Evolutionary conservation across 768 basidiomycete species (phyloP), one percentile per base, ranked within the genome.

Genomic region (Coprinellus aureogranulatus): DNA sequence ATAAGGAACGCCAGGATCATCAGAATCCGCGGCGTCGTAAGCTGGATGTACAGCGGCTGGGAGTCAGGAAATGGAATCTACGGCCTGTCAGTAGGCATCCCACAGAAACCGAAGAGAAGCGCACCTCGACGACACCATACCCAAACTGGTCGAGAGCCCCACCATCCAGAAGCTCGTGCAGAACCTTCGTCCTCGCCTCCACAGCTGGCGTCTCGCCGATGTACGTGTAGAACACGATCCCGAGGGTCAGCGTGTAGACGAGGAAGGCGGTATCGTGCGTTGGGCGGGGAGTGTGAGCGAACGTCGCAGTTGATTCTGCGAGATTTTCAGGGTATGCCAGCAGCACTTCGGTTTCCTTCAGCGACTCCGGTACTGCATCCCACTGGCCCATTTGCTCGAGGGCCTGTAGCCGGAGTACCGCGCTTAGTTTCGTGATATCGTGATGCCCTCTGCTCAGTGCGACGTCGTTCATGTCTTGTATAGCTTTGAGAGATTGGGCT

Each of bases 101-200:
- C 10, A 67, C 75, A 26, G 16, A 42, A n/a, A 11, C 60, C 28
- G 54, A 39, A 58, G 47, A 37, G 25, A 14, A 34, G 55, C 59
- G 2, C 28, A 74, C 70, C 53, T 72, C 66, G 28, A 76, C 67
- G 30, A 79, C 65, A 2, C 79, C 78, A 59, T 61, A 59, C 59
- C 74, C 68, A 54, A 73, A 68, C 27, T 65, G 67, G 65, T 57
- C 77, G 27, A 83, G 48, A 62, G 76, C 79, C 1, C 81, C 84
- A 1, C 78, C 73, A 64, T 92, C 90, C 51, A 92, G 77, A 26
- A 89, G 68, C n/a, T 79, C 75, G 66, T 92, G 90, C 1, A 92
- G 68, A 45, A 76, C 75, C 37, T 78, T 74, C 31, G 91, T 70
- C 20, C 89, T 73, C 8, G 72, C 67, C n/a, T 80, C 74, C 0